Evolutionary conservation across 192 early-diverging fungal species (phyloP), one percentile per base, ranked within the genome.

Genomic region (Podila epicladia): DNA sequence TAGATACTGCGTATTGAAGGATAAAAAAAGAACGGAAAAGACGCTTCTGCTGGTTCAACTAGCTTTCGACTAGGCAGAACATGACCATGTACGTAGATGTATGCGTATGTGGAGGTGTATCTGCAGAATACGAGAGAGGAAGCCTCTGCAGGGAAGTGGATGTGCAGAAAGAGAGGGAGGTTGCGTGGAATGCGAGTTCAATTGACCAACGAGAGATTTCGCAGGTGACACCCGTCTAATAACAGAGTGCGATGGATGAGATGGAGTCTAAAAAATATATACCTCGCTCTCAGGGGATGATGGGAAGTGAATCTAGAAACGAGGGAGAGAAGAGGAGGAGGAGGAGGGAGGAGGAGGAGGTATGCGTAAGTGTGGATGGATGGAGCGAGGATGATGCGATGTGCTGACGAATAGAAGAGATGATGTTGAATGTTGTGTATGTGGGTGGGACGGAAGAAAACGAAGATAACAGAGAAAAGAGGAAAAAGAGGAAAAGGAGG

Each of bases 321-420:
- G 62, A 72, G 38, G 28, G 32, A 51, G 50, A 22, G 29, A 66
- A n/a, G 65, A 64, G 26, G 63, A 26, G 24, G 53, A 57, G 7
- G 51, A 15, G 35, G 33, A 19, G 38, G n/a, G 48, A 65, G 26
- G 26, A 57, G 29, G 35, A 45, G 2, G 2, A 11, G 41, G 41
- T 37, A 6, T 37, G 35, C 7, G 7, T 28, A 33, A 5, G 22
- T 13, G 50, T 37, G 38, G 24, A 0, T 58, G 68, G 32, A 20
- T 26, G 48, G 45, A 4, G 5, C 12, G 48, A 35, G 33, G 45
- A 50, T 26, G 24, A 33, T 22, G 13, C 15, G 6, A 50, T 31
- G 38, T 17, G 24, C 24, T 65, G 49, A 32, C 31, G 66, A n/a
- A 49, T 37, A 20, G 61, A 15, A 60, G 57, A 73, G 8, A 37